phyloP scores from a whole-genome alignment of 1,139 yeast genomes.

The Saccharomyces hybrid region DNA sequence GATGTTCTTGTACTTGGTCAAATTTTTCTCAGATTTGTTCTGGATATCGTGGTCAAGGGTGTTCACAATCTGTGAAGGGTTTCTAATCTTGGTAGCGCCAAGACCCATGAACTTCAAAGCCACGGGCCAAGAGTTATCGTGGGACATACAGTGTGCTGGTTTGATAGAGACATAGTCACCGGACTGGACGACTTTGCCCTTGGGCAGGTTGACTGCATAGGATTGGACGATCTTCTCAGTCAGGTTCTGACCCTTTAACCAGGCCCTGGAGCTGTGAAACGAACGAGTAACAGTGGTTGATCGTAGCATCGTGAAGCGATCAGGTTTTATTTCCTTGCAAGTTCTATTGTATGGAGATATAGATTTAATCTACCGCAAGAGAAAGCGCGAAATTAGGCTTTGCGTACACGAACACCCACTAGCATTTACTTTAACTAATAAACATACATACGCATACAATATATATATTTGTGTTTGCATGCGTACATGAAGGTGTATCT shows the following conservation, averaged over 20 bases:
- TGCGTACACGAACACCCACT: background rate
- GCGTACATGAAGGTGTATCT: background rate
- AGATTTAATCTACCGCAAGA: background rate
- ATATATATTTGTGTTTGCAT: background rate
- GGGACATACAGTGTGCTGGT: constrained; percentile 98
- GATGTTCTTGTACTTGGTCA: constrained; percentile 80
- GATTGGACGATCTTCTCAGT: constrained; percentile 94
- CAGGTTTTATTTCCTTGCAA: background rate
- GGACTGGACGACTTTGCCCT: constrained; percentile 63
- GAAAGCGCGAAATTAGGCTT: background rate
- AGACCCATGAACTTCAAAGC: constrained; percentile 93
- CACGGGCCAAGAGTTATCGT: constrained; percentile 98
- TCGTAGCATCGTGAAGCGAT: constrained; percentile 6
- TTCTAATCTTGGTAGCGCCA: constrained; percentile 78
- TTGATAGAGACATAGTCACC: constrained; percentile 94
- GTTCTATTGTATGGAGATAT: background rate
- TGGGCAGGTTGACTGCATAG: constrained; percentile 77
- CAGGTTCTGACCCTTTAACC: constrained; percentile 53
- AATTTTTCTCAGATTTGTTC: constrained; percentile 79
- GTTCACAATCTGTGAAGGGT: constrained; percentile 86
- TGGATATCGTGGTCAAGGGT: constrained; percentile 98
- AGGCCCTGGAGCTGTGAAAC: constrained; percentile 10
- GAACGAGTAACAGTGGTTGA: constrained; percentile 9
- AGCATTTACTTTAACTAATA: background rate
- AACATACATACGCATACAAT: background rate